Evolutionary conservation across 2,329 filamentous ascomycete genomes (phyloP).

Genomic region (Chlorencoelia australis): DNA sequence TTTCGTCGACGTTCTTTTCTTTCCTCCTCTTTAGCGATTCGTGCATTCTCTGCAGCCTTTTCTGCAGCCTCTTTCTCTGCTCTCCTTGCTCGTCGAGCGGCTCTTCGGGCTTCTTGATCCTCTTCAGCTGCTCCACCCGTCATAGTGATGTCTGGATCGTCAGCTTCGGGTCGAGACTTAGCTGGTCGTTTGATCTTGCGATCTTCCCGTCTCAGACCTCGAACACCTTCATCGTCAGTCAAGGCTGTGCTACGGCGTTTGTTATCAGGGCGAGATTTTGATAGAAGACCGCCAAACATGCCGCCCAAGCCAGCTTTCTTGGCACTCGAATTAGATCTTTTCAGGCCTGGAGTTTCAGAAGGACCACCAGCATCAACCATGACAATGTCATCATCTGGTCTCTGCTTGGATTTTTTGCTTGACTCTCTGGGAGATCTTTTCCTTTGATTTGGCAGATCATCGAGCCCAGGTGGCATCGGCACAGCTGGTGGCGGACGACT

Average conservation of each 20-base stretch:
- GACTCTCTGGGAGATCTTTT: slow-evolving; percentile 18
- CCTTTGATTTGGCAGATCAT: slow-evolving; percentile 21
- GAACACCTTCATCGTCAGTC: slow-evolving; percentile 39
- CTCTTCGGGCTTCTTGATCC: slow-evolving; percentile 51
- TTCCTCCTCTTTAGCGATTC: slow-evolving; percentile 45
- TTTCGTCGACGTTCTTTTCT: slow-evolving; percentile 44
- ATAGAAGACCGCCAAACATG: slow-evolving; percentile 49
- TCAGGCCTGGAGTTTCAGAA: slow-evolving; percentile 32
- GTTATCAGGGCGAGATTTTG: slow-evolving; percentile 34
- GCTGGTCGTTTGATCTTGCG: slow-evolving; percentile 26
- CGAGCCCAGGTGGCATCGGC: slow-evolving; percentile 24
- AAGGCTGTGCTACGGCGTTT: slow-evolving; percentile 41
- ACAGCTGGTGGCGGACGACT: slow-evolving; percentile 25
- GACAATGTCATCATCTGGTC: slow-evolving; percentile 53
- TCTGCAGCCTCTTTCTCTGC: slow-evolving; percentile 43
- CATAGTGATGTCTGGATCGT: slow-evolving; percentile 34
- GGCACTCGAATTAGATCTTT: slow-evolving; percentile 50
- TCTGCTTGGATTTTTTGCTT: slow-evolving; percentile 34
- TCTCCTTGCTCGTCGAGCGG: slow-evolving; percentile 49
- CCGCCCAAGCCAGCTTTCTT: slow-evolving; percentile 50
- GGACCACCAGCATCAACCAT: slow-evolving; percentile 44
- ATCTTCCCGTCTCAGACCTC: slow-evolving; percentile 26
- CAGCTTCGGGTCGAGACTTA: slow-evolving; percentile 32
- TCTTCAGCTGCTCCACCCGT: slow-evolving; percentile 40
- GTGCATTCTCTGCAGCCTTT: slow-evolving; percentile 40